Evolutionary conservation across 176 grass and related monocot genomes (phyloP).

Genomic region (Oryza rufipogon): DNA sequence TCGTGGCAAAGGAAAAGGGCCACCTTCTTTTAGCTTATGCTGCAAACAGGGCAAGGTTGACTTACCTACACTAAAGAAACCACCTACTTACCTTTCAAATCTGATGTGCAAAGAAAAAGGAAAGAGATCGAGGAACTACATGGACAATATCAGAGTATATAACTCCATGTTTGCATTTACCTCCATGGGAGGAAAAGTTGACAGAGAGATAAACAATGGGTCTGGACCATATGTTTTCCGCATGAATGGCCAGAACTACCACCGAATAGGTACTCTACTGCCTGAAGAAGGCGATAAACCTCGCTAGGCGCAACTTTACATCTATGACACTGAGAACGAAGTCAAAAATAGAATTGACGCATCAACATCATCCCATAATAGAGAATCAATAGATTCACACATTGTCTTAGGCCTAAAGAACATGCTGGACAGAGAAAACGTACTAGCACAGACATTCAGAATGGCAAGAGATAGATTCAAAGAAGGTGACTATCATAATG

Average conservation of each 20-base stretch:
- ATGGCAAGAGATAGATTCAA: constrained; percentile 48
- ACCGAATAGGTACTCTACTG: too few species aligned
- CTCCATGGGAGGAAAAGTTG: too few species aligned
- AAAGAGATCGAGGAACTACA: not conserved
- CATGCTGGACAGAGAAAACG: too few species aligned
- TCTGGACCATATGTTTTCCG: too few species aligned
- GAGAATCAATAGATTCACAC: too few species aligned
- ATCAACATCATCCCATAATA: too few species aligned
- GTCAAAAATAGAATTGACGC: too few species aligned
- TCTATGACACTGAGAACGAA: too few species aligned
- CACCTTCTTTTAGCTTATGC: not conserved
- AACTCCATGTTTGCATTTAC: constrained; percentile 44
- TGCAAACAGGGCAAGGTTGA: constrained; percentile 21
- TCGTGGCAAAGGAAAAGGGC: not conserved
- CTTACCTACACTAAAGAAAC: constrained; percentile 30
- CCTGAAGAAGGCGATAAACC: too few species aligned
- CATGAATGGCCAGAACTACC: too few species aligned
- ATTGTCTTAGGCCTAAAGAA: too few species aligned
- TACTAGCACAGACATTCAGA: constrained; percentile 28
- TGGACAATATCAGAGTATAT: constrained; percentile 36
- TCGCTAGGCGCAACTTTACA: too few species aligned
- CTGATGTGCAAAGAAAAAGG: constrained; percentile 17
- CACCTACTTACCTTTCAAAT: constrained; percentile 24
- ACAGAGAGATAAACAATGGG: constrained; percentile 5
- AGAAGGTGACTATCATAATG: not conserved